Base-by-base conservation (phyloP, 768 basidiomycete genomes). In the Boletus rufocinnamomeus region DNA sequence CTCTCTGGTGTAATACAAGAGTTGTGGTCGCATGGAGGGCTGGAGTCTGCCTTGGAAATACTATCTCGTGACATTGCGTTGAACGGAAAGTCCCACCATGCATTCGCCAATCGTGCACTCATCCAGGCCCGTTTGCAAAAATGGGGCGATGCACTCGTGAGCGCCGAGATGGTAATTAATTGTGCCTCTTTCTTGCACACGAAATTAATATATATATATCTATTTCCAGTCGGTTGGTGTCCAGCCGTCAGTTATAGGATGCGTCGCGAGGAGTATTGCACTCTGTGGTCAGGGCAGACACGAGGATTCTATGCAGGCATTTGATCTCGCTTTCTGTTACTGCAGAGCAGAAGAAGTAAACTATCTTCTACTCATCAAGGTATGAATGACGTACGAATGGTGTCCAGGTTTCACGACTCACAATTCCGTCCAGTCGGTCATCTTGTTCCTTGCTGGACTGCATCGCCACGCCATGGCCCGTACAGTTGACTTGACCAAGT, bases 311-410 rank as follows among this genome's bases (percentile, higher is more conserved):
- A 62, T 66, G 54, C 60, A 62, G 23, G 64, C 57, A 7, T 62
- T 66, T 45, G 64, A 66, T 34, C 54, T 66, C 48, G 54, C 51
- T 14, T 62, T 65, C 34, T 13, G 40, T 34, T 30, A 28, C 25
- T 66, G 56, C 37, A 7, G n/a, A 7, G 6, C 41, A 13, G 49
- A 66, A n/a, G 49, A 56, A 19, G n/a, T 54, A 7, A 47, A 44
- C 10, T 58, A 51, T 45, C 60, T 65, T 34, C 38, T 66, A 14
- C 60, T 66, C 2, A n/a, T 66, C 35, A 65, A 65, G 64, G 64
- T 62, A 21, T 14, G 50, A 8, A 21, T 19, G 13, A 13, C 0
- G 1, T 23, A 34, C 2, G 2, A 21, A 25, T 13, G 2, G 19
- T 23, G 13, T 27, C 3, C 21, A n/a, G 13, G 10, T 43, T 27